A percentile compares a stretch with the other conserved stretches of the same genome.
These are phyloP conservation scores for Curvularia sp. DNA, from an alignment of 2,329 filamentous ascomycete genomes.

Conservation along the genomic window DNA sequence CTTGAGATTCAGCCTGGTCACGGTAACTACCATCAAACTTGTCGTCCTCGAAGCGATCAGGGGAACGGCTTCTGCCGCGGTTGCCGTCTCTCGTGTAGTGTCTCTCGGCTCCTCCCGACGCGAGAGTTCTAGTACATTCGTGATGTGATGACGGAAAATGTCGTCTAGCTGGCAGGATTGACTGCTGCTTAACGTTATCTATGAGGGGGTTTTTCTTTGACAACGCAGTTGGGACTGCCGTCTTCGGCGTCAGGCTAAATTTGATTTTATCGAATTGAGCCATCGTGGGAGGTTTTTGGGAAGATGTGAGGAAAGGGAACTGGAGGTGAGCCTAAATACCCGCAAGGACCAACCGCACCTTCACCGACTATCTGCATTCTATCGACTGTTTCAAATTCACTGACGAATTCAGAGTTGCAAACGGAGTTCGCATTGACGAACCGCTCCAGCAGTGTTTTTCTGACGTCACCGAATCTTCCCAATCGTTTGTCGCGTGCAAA, in stretches of 20 bases:
- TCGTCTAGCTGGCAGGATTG: no score
- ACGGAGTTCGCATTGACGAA: no score
- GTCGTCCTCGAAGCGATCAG: neutral
- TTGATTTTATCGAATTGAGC: no score
- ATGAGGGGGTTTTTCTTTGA: no score
- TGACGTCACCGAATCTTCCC: neutral
- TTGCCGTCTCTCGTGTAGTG: no score
- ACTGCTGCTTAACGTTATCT: neutral
- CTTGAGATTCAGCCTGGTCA: neutral
- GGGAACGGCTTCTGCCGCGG: slow-evolving; percentile 7
- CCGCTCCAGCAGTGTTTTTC: neutral
- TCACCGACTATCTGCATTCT: neutral
- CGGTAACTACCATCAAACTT: neutral
- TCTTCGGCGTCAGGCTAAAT: no score
- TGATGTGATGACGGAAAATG: no score
- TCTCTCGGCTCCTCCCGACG: neutral
- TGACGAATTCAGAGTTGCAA: no score
- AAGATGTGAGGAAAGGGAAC: neutral
- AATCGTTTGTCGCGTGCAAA: neutral
- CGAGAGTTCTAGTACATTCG: neutral
- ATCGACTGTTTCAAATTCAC: no score
- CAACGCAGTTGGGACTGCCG: no score
- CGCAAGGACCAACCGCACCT: neutral
- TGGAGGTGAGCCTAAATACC: neutral
- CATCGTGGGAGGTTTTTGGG: no score